Evolutionary conservation across 1,284 basidiomycete genomes (phyloP), one percentile per base, ranked within the genome.

Genomic region (Moesziomyces parantarcticus): DNA sequence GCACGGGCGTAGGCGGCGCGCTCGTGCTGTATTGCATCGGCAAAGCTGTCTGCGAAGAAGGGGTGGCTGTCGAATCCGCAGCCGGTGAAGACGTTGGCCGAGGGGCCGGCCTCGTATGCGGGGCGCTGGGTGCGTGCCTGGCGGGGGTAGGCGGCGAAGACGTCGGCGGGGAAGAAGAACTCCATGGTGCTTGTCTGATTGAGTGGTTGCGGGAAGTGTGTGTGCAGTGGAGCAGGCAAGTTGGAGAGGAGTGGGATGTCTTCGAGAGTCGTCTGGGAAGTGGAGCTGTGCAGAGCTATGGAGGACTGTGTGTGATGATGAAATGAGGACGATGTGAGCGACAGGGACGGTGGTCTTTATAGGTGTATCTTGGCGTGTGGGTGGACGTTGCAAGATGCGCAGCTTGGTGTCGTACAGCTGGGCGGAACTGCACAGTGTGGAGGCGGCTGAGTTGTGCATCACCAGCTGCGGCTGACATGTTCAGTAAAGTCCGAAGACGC

Each of bases 121-220:
- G 36, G 55, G 49, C 52, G 60, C 34, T 36, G 9, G 7, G 58
- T 40, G 16, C 63, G 56, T 21, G 57, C 49, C 46, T 59, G 64
- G 39, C 50, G 52, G 18, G 67, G 71, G 55, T 70, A 62, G 34
- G 60, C 58, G 53, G 71, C 39, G 39, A 70, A 70, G 45, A 75
- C 62, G 52, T 75, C 71, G 59, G 66, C 56, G 52, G 71, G 71
- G 57, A 75, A 64, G 71, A 66, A 75, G 62, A 75, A 75, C 66
- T 75, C 71, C 71, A 75, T 75, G 1, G 13, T 48, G 43, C 8
- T 13, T 1, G 26, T 22, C 52, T 18, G 43, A 10, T 22, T 47
- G 13, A 3, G 22, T 14, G 13, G 22, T 43, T 49, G 21, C 14
- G 46, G 18, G 50, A 39, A n/a, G 25, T 44, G 5, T n/a, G 55